Conservation (phyloP, 139 green algal genomes). For the Picochlorum sp. region DNA sequence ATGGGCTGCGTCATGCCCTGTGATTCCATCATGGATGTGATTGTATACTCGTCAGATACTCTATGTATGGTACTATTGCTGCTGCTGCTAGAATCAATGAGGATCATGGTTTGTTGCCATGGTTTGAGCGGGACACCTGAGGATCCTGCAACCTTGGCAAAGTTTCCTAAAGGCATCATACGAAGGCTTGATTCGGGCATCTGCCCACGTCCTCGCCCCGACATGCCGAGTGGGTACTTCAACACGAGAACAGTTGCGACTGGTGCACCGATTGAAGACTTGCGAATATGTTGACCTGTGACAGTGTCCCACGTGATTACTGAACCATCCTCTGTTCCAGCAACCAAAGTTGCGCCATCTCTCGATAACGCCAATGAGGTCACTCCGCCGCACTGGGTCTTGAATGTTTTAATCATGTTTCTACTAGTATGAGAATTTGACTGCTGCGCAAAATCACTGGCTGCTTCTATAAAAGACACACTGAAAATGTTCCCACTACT, state of each 20-base stretch:
- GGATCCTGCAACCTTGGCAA: conserved; percentile 49
- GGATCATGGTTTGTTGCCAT: too few species aligned
- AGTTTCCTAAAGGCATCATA: conserved; percentile 45
- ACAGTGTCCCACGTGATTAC: conserved; percentile 68
- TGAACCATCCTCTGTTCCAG: conserved; percentile 57
- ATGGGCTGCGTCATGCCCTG: not conserved
- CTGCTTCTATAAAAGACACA: conserved; percentile 36
- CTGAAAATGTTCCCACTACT: conserved; percentile 72
- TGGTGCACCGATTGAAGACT: conserved; percentile 37
- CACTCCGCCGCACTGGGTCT: not conserved
- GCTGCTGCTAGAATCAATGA: too few species aligned
- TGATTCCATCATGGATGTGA: not conserved
- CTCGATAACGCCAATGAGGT: conserved; percentile 37
- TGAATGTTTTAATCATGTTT: not conserved
- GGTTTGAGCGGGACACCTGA: not conserved
- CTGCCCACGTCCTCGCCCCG: conserved; percentile 10
- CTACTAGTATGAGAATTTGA: too few species aligned
- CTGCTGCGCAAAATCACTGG: not conserved
- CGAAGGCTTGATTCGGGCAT: conserved; percentile 34
- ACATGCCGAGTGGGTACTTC: conserved; percentile 31
- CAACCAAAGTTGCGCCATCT: conserved; percentile 51
- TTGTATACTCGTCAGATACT: too few species aligned
- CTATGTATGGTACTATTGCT: too few species aligned
- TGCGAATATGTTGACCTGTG: conserved; percentile 53
- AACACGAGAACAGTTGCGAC: conserved; percentile 51